These are phyloP conservation scores for Naganishia sp. DNA, from an alignment of 1,284 basidiomycete species.

Conservation along the genomic window DNA sequence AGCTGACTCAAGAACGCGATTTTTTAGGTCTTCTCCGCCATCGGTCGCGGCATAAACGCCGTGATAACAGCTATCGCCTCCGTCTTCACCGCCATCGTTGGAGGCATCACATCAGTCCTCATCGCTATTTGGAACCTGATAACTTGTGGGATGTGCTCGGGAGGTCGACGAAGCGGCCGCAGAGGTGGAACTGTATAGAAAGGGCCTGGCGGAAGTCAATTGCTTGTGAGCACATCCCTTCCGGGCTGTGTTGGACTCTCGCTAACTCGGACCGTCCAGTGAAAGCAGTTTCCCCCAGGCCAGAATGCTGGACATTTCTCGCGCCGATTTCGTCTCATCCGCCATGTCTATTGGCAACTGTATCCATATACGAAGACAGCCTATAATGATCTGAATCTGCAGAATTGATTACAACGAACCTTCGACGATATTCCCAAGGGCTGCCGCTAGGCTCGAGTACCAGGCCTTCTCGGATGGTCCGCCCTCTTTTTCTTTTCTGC, in stretches of 20 bases:
- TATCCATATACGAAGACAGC: constrained; percentile 11
- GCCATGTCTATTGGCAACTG: neutral
- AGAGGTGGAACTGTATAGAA: constrained; percentile 30
- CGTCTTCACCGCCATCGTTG: constrained; percentile 26
- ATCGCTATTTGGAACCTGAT: constrained; percentile 45
- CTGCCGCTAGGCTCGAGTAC: constrained; percentile 7
- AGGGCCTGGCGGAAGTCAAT: constrained; percentile 17
- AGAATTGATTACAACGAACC: neutral
- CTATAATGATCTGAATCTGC: constrained; percentile 1
- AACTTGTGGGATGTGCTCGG: constrained; percentile 38
- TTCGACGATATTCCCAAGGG: neutral
- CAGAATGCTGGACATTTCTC: constrained; percentile 2
- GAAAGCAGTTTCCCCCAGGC: constrained; percentile 19
- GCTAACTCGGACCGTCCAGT: neutral
- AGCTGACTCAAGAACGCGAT: neutral
- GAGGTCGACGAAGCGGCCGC: constrained; percentile 42
- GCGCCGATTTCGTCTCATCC: neutral
- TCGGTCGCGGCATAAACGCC: constrained; percentile 37
- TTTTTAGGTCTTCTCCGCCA: constrained; percentile 40
- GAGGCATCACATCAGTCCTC: constrained; percentile 41
- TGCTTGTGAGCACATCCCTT: constrained; percentile 3
- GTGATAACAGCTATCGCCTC: constrained; percentile 33
- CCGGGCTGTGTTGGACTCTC: neutral
- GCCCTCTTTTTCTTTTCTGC: constrained; percentile 17
- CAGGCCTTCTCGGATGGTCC: constrained; percentile 12